Evolutionary conservation across 148 eudicot genomes (phyloP).

Genomic region (Silene conica): DNA sequence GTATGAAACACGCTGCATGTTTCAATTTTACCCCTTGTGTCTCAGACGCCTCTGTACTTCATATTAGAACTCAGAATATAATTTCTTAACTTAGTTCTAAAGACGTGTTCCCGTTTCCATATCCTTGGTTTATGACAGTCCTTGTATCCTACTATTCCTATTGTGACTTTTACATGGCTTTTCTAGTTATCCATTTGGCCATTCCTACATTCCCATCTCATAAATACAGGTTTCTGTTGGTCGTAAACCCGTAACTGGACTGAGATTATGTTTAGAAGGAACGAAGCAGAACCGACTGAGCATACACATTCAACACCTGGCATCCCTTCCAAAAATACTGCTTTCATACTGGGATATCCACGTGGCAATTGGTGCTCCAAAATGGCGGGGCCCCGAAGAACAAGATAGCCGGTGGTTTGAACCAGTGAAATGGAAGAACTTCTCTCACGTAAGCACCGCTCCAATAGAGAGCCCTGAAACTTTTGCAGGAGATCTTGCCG

Average conservation of each 20-base stretch:
- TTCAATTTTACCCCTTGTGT: not conserved
- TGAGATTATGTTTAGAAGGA: constrained; percentile 74
- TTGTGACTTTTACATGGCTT: not conserved
- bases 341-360: constrained; percentile 77
- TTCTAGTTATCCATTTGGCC: not conserved
- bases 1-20: not conserved
- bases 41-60: not conserved
- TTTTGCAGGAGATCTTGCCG: constrained; percentile 57
- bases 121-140: not conserved
- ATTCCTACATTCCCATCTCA: not conserved
- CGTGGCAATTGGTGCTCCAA: constrained; percentile 86
- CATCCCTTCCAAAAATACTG: constrained; percentile 77
- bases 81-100: not conserved
- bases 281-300: constrained; percentile 69
- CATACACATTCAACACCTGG: constrained; percentile 71
- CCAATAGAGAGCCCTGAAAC: constrained; percentile 81
- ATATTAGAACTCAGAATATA: not conserved
- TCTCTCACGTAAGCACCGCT: constrained; percentile 90
- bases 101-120: not conserved
- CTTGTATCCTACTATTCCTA: not conserved
- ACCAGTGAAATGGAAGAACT: constrained; percentile 90
- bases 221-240: constrained; percentile 74
- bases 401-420: constrained; percentile 99
- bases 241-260: constrained; percentile 93
- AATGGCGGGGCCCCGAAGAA: constrained; percentile 95